phyloP scores from a whole-genome alignment of 768 basidiomycete species.

The Boletus barrowsii region DNA sequence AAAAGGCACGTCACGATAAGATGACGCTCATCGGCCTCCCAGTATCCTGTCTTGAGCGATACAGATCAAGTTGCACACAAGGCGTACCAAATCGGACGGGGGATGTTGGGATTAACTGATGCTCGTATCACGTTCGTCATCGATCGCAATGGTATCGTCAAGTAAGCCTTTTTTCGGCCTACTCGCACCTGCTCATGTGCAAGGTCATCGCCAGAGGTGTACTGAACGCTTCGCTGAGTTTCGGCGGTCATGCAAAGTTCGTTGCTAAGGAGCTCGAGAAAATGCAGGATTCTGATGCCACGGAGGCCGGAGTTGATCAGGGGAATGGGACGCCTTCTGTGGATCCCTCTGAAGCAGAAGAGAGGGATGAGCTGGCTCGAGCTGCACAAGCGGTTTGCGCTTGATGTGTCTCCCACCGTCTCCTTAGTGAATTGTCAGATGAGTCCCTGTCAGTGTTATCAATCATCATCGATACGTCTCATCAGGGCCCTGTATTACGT shows the following conservation, averaged over 20 bases:
- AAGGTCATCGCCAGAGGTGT: slow-evolving; percentile 42
- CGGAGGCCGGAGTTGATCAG: neutral
- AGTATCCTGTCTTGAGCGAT: slow-evolving; percentile 84
- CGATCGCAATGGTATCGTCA: slow-evolving; percentile 64
- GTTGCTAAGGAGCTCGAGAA: slow-evolving; percentile 64
- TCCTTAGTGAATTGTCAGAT: neutral
- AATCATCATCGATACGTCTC: too few species aligned
- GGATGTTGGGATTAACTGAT: slow-evolving; percentile 61
- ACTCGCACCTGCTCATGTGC: slow-evolving; percentile 1
- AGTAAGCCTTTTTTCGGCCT: slow-evolving; percentile 35
- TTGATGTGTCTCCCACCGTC: slow-evolving; percentile 5
- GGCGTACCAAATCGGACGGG: slow-evolving; percentile 63
- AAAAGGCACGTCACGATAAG: neutral
- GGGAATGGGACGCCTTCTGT: neutral
- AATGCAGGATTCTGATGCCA: slow-evolving; percentile 26
- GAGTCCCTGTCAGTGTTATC: too few species aligned
- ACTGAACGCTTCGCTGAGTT: slow-evolving; percentile 58
- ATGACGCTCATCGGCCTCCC: neutral
- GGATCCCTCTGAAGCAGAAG: slow-evolving; percentile 7
- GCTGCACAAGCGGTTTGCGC: slow-evolving; percentile 19
- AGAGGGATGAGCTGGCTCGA: slow-evolving; percentile 19
- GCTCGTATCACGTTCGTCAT: slow-evolving; percentile 76
- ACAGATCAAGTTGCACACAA: slow-evolving; percentile 56
- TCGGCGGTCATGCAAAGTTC: slow-evolving; percentile 65
- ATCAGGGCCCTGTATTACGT: too few species aligned